These are phyloP conservation scores for Plasmodium ovale DNA, from an alignment of 169 alveolate species.

Conservation along the genomic window DNA sequence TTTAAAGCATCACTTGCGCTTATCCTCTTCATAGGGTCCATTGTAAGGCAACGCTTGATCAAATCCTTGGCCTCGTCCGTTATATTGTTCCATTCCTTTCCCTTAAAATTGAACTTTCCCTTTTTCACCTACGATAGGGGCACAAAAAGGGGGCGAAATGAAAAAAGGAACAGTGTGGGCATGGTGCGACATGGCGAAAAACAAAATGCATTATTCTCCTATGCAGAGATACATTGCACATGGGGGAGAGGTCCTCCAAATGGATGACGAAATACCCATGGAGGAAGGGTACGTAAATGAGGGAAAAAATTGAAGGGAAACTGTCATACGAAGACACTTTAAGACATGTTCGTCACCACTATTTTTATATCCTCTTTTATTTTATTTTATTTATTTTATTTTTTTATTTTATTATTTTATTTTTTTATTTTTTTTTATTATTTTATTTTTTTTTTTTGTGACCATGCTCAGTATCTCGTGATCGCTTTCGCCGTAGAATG, in stretches of 20 bases:
- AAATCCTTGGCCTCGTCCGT: conserved; percentile 92
- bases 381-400: no score
- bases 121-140: conserved; percentile 86
- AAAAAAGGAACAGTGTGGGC: conserved; percentile 1
- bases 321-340: not conserved
- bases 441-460: not conserved
- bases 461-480: conserved; percentile 84
- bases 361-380: not conserved
- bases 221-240: no score
- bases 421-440: not conserved
- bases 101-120: conserved; percentile 90
- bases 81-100: conserved; percentile 90
- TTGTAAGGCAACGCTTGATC: conserved; percentile 87
- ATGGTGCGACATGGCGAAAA: not conserved
- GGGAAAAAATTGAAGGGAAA: no score
- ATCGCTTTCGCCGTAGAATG: conserved; percentile 92
- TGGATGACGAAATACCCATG: no score
- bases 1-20: conserved; percentile 88
- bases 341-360: not conserved
- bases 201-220: no score
- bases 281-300: no score
- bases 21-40: conserved; percentile 89
- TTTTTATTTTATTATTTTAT: not conserved
- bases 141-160: not conserved
- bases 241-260: no score